Evolutionary conservation across 2,329 filamentous ascomycete genomes (phyloP).

Genomic region (Curvularia eragrostidis): DNA sequence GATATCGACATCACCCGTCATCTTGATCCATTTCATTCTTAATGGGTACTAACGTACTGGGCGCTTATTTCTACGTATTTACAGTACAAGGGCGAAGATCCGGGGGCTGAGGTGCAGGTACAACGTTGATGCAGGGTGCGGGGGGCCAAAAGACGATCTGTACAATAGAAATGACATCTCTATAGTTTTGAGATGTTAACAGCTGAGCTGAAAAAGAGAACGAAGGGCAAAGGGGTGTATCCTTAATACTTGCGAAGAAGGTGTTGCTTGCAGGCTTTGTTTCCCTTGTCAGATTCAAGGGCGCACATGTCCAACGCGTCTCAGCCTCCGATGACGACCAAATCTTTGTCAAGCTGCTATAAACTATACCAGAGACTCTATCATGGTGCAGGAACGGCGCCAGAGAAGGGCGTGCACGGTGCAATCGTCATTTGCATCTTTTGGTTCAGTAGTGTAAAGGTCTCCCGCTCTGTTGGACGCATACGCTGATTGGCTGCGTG

Average conservation of each 20-base stretch:
- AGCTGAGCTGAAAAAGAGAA: not conserved
- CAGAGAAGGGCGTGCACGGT: not conserved
- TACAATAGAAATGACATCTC: not conserved
- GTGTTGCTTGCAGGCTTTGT: not conserved
- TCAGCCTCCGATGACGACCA: not conserved
- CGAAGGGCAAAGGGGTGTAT: not conserved
- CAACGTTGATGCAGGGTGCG: conserved; percentile 9
- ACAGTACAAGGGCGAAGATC: conserved; percentile 15
- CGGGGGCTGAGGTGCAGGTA: conserved; percentile 38
- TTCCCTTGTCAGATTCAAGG: not conserved
- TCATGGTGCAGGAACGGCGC: not conserved
- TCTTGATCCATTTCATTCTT: not conserved
- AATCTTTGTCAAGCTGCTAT: not conserved
- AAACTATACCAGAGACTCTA: not conserved
- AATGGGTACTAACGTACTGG: not conserved
- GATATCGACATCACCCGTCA: not conserved
- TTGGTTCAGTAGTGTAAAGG: not conserved
- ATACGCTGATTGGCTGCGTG: conserved; percentile 16
- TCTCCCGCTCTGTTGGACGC: not conserved
- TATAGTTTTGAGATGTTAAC: not conserved
- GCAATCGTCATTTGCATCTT: not conserved
- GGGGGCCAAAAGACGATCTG: conserved; percentile 14
- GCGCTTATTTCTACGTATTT: conserved; percentile 15
- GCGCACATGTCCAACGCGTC: not conserved
- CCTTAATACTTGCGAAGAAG: not conserved